phyloP scores from a whole-genome alignment of 345 rosid genomes.

The Cochlearia excelsa region DNA sequence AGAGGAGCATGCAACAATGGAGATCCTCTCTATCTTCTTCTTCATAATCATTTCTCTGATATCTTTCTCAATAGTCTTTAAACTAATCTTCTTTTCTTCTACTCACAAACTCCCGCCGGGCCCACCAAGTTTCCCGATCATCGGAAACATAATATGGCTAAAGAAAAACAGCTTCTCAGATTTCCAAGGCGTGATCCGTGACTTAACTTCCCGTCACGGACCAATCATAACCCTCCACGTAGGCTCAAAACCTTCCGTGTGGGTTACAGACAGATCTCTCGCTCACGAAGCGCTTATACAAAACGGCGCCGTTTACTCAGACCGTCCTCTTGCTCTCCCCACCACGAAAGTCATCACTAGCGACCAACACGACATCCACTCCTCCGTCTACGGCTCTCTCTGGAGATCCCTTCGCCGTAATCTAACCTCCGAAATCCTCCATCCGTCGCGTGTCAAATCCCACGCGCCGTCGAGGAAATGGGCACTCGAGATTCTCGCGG shows the following conservation, averaged over 20 bases:
- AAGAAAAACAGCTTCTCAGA: constrained; percentile 30
- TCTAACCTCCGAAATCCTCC: constrained; percentile 48
- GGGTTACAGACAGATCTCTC: constrained; percentile 41
- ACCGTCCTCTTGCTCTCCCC: constrained; percentile 41
- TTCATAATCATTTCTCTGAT: constrained; percentile 12
- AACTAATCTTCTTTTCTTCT: constrained; percentile 14
- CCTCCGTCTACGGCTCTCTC: constrained; percentile 43
- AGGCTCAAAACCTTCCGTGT: constrained; percentile 38
- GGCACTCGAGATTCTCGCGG: constrained; percentile 40
- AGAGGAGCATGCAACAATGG: constrained; percentile 22
- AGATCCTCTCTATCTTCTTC: constrained; percentile 31
- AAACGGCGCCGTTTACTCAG: constrained; percentile 41
- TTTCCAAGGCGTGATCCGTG: constrained; percentile 33
- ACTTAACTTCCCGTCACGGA: constrained; percentile 38
- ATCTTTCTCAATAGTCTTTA: constrained; percentile 14
- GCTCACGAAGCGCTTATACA: constrained; percentile 49
- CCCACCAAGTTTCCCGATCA: constrained; percentile 25
- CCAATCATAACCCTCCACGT: constrained; percentile 42
- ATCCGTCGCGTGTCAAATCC: constrained; percentile 34
- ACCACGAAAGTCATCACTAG: constrained; percentile 19
- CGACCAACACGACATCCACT: constrained; percentile 43
- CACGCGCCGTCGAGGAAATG: constrained; percentile 44
- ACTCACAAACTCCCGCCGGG: constrained; percentile 37
- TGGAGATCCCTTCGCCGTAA: constrained; percentile 51
- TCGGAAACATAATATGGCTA: constrained; percentile 40